These are phyloP conservation scores for Claviceps monticola DNA, from an alignment of 2,329 filamentous ascomycete genomes.

Conservation along the genomic window DNA sequence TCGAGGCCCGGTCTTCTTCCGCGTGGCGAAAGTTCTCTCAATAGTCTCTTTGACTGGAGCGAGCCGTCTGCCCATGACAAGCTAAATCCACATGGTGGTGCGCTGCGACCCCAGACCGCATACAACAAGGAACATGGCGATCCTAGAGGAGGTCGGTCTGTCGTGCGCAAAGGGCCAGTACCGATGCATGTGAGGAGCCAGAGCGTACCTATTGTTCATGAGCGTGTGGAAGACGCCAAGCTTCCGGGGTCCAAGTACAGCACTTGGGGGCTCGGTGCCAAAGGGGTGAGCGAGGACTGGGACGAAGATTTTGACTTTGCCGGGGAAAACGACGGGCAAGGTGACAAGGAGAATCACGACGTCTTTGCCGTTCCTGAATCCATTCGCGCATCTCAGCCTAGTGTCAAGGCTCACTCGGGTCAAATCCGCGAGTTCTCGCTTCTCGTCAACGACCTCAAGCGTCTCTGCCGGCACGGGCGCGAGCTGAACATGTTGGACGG, in stretches of 20 bases:
- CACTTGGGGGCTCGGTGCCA: conserved; percentile 69
- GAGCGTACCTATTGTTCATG: conserved; percentile 62
- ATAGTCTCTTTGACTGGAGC: conserved; percentile 68
- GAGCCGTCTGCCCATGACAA: conserved; percentile 52
- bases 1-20: conserved; percentile 6
- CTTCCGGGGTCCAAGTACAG: conserved; percentile 55
- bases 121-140: conserved; percentile 64
- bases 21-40: conserved; percentile 38
- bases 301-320: conserved; percentile 79
- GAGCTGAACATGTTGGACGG: conserved; percentile 53
- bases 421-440: conserved; percentile 70
- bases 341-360: conserved; percentile 20
- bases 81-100: conserved; percentile 40
- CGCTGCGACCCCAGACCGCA: conserved; percentile 57
- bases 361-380: conserved; percentile 47
- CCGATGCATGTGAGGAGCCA: conserved; percentile 65
- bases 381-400: conserved; percentile 70
- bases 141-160: conserved; percentile 52
- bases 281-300: conserved; percentile 75
- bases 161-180: conserved; percentile 53
- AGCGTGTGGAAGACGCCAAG: conserved; percentile 41
- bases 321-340: conserved; percentile 25
- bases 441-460: conserved; percentile 71
- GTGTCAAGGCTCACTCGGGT: conserved; percentile 71
- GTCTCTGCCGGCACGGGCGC: conserved; percentile 55